Percentiles rank a stretch among this genome's conserved stretches.
phyloP scores from a whole-genome alignment of 345 rosid species.

The Turnera subulata region DNA sequence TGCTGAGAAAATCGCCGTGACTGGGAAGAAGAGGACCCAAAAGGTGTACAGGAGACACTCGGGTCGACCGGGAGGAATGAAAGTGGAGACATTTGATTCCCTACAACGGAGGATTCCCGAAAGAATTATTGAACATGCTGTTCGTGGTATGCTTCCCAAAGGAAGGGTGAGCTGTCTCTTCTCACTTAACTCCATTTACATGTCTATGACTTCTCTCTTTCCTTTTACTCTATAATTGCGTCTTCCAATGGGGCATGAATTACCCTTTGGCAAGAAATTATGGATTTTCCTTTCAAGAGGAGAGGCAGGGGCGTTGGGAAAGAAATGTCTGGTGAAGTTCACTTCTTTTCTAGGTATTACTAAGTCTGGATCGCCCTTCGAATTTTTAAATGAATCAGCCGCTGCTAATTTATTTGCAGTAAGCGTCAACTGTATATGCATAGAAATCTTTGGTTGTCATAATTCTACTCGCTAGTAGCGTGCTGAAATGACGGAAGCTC shows the following conservation, averaged over 20 bases:
- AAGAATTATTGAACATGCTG: constrained; percentile 96
- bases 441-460: too few relatives aligned
- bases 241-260: background rate
- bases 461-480: too few relatives aligned
- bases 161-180: constrained; percentile 65
- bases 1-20: constrained; percentile 93
- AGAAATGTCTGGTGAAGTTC: background rate
- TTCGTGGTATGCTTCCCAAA: constrained; percentile 98
- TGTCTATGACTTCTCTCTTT: background rate
- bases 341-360: background rate
- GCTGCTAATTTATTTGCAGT: too few relatives aligned
- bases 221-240: background rate
- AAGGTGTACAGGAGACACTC: constrained; percentile 98
- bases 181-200: background rate
- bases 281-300: too few relatives aligned
- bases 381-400: too few relatives aligned
- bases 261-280: background rate
- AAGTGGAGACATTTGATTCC: constrained; percentile 80
- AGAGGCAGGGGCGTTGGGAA: too few relatives aligned
- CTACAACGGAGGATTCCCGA: constrained; percentile 94
- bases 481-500: too few relatives aligned
- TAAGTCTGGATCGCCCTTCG: too few relatives aligned
- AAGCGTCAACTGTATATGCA: too few relatives aligned
- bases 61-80: constrained; percentile 99
- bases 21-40: constrained; percentile 91